phyloP scores from a whole-genome alignment of 2,329 filamentous ascomycete genomes.

The Claviceps sp. region DNA sequence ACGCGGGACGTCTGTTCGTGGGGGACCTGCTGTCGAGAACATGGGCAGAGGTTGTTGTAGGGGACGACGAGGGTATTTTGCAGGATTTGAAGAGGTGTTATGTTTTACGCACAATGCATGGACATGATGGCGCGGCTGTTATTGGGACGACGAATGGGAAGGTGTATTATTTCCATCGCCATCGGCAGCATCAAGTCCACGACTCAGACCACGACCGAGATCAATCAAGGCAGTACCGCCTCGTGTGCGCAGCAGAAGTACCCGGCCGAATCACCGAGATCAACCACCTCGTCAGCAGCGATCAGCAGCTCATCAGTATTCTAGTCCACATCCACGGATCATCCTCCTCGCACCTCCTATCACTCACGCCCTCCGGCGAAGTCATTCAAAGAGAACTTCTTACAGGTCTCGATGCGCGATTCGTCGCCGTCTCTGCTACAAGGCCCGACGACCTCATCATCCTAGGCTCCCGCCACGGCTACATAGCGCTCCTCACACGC shows the following conservation, averaged over 20 bases:
- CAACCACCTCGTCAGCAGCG: conserved; percentile 21
- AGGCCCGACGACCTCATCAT: conserved; percentile 29
- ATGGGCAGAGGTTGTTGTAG: conserved; percentile 30
- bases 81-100: conserved; percentile 33
- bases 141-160: conserved; percentile 36
- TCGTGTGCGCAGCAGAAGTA: conserved; percentile 25
- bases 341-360: conserved; percentile 29
- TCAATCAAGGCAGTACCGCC: not conserved
- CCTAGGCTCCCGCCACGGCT: conserved; percentile 41
- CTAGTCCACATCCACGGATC: conserved; percentile 34
- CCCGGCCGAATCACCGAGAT: conserved; percentile 39
- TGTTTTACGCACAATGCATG: conserved; percentile 26
- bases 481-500: conserved; percentile 23
- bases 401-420: conserved; percentile 30
- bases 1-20: conserved; percentile 44
- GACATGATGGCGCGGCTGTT: conserved; percentile 26
- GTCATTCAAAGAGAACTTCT: conserved; percentile 17
- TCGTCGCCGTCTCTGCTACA: conserved; percentile 34
- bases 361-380: conserved; percentile 20
- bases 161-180: conserved; percentile 29
- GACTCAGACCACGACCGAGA: not conserved
- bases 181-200: too few relatives aligned
- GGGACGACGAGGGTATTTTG: conserved; percentile 14
- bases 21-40: conserved; percentile 21
- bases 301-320: conserved; percentile 16